A percentile compares a stretch with the other conserved stretches of the same genome.
Conservation (phyloP, 2,329 filamentous ascomycete species). For the Pseudogymnoascus sp. region DNA sequence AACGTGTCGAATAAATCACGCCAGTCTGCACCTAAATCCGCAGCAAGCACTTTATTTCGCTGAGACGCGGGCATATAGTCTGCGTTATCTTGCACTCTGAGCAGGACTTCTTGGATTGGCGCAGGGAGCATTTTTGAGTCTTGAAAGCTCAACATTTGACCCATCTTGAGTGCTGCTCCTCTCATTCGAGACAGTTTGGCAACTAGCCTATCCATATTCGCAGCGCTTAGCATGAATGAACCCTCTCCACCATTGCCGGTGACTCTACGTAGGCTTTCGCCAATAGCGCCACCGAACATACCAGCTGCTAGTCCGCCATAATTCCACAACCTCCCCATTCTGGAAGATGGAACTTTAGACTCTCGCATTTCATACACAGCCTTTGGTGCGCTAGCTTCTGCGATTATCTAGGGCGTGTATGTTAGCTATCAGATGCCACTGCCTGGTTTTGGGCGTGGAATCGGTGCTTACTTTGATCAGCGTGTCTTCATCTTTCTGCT, state of each 20-base stretch:
- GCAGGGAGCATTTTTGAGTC: conserved; percentile 90
- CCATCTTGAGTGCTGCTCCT: conserved; percentile 91
- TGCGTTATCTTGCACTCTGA: conserved; percentile 90
- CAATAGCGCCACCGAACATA: conserved; percentile 89
- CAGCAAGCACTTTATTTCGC: conserved; percentile 72
- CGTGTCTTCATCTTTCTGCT: neutral
- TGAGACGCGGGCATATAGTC: conserved; percentile 98
- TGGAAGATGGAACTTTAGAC: conserved; percentile 82
- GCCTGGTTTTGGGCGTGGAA: neutral
- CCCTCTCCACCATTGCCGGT: conserved; percentile 64
- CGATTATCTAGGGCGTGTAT: conserved; percentile 28
- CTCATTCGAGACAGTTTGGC: conserved; percentile 92
- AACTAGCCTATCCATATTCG: conserved; percentile 89
- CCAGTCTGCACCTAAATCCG: conserved; percentile 80
- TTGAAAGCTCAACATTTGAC: conserved; percentile 98
- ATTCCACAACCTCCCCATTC: conserved; percentile 85
- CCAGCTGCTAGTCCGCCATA: conserved; percentile 89
- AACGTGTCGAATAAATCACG: conserved; percentile 76
- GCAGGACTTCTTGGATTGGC: conserved; percentile 80
- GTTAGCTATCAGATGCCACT: conserved; percentile 31
- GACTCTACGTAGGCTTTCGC: conserved; percentile 73
- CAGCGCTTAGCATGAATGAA: conserved; percentile 79
- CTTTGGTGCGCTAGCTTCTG: conserved; percentile 23
- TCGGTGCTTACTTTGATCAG: neutral
- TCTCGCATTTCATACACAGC: conserved; percentile 67